Evolutionary conservation across 1,284 basidiomycete genomes (phyloP).

Genomic region (Peniophora sp.): DNA sequence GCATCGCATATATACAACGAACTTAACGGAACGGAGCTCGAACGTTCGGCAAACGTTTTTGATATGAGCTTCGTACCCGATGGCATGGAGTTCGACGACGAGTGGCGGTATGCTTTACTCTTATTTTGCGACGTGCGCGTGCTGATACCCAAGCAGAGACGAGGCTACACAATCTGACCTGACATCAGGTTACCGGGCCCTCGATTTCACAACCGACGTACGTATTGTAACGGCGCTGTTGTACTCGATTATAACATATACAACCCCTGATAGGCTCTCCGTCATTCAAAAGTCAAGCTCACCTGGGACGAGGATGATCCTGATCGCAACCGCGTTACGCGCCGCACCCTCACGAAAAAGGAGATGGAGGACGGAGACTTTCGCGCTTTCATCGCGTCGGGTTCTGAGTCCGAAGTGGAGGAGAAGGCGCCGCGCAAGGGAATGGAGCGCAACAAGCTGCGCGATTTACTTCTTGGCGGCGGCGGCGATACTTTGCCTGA

Average conservation of each 20-base stretch:
- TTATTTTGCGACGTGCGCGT: background rate
- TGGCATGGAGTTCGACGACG: conserved; percentile 84
- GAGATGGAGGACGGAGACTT: conserved; percentile 91
- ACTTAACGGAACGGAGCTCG: conserved; percentile 92
- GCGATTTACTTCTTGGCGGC: conserved; percentile 63
- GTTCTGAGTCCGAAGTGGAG: conserved; percentile 35
- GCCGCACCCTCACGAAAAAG: conserved; percentile 69
- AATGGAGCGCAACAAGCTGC: conserved; percentile 54
- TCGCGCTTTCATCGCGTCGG: conserved; percentile 73
- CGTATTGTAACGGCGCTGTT: too few relatives aligned
- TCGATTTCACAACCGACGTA: conserved; percentile 94
- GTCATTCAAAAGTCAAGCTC: conserved; percentile 95
- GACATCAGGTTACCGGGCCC: conserved; percentile 62
- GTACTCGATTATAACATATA: too few relatives aligned
- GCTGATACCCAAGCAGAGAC: conserved; percentile 45
- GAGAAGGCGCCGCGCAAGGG: conserved; percentile 29
- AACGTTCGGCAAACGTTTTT: conserved; percentile 94
- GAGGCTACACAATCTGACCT: conserved; percentile 66
- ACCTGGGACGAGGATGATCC: conserved; percentile 99
- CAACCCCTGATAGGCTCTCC: conserved; percentile 65
- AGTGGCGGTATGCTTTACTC: conserved; percentile 48
- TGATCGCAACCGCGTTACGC: conserved; percentile 76
- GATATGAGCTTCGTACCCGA: conserved; percentile 94
- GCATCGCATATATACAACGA: conserved; percentile 82
- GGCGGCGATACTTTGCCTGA: conserved; percentile 62